phyloP scores from a whole-genome alignment of 371 early-diverging fungal genomes.

The Zancudomyces culisetae region DNA sequence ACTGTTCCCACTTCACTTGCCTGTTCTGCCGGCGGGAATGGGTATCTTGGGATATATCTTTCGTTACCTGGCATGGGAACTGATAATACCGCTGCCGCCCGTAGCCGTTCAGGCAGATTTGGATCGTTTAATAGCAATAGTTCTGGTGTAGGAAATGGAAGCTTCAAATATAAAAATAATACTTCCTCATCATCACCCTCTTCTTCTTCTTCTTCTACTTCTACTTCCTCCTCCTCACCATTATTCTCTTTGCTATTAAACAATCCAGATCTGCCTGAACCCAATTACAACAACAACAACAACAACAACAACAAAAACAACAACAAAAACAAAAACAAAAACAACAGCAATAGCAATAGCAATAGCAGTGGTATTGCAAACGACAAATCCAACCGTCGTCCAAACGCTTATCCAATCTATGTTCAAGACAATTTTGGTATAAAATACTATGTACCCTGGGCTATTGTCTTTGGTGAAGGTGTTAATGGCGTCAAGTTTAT shows the following conservation, averaged over 20 bases:
- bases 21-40: slow-evolving; percentile 1
- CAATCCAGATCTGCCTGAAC: background rate
- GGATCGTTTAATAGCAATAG: background rate
- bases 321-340: background rate
- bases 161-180: background rate
- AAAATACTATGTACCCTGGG: background rate
- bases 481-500: background rate
- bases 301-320: background rate
- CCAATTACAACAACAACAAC: background rate
- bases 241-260: background rate
- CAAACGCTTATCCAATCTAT: background rate
- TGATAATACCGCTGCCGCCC: background rate
- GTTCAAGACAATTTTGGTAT: background rate
- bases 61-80: background rate
- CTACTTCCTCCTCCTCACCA: background rate
- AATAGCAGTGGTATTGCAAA: background rate
- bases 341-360: background rate
- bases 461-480: background rate
- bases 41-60: background rate
- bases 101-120: too few species aligned
- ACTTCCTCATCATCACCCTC: background rate
- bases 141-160: background rate
- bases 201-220: background rate
- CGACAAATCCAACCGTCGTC: background rate
- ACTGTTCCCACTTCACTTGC: slow-evolving; percentile 1